phyloP scores from a whole-genome alignment of 805 yeast species.

The Scheffersomyces spartinae region DNA sequence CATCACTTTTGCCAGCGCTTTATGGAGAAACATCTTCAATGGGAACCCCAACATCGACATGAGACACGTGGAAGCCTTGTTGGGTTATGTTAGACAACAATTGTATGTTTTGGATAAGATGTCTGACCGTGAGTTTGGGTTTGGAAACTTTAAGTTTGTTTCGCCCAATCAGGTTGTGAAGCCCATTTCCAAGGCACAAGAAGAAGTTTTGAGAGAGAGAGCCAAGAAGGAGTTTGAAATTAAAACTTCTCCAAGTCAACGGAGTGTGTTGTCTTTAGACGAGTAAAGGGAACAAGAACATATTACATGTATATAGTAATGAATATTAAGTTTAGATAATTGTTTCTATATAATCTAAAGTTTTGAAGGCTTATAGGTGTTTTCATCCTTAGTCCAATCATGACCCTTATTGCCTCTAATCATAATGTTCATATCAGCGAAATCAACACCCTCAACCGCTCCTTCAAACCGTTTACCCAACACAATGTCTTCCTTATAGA shows the following conservation, averaged over 20 bases:
- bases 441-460: conserved; percentile 26
- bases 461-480: conserved; percentile 20
- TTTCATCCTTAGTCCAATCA: conserved; percentile 22
- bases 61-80: conserved; percentile 75
- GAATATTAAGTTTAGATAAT: no score
- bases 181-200: conserved; percentile 58
- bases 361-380: no score
- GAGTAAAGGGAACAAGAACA: conserved; percentile 22
- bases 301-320: no score
- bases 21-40: conserved; percentile 87
- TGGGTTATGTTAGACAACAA: conserved; percentile 85
- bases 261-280: conserved; percentile 30
- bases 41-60: conserved; percentile 74
- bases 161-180: conserved; percentile 72
- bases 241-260: conserved; percentile 48
- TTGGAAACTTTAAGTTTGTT: conserved; percentile 78
- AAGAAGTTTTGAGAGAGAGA: conserved; percentile 35
- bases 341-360: no score
- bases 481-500: conserved; percentile 36
- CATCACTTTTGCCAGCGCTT: conserved; percentile 62
- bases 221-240: conserved; percentile 45
- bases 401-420: conserved; percentile 24
- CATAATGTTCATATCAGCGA: conserved; percentile 34
- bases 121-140: conserved; percentile 87
- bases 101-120: conserved; percentile 76